These are phyloP conservation scores for Annulohypoxylon bovei DNA, from an alignment of 495 filamentous ascomycete genomes.

Conservation along the genomic window DNA sequence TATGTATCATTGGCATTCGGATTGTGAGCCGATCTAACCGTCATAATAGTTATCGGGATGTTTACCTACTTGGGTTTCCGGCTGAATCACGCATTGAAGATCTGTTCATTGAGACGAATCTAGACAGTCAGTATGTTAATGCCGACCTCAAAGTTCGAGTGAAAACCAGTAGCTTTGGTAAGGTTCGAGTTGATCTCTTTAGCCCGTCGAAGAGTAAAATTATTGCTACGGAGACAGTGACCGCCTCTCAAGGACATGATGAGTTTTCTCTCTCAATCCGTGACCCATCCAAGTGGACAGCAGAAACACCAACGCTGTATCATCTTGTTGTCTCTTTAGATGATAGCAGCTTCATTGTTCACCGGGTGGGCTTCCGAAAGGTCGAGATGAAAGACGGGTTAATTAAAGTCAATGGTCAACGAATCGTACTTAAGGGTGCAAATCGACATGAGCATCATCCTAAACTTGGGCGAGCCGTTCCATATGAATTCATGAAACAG, in stretches of 20 bases:
- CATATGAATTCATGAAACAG: conserved; percentile 62
- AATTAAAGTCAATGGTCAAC: conserved; percentile 66
- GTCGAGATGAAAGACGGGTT: conserved; percentile 67
- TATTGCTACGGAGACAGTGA: conserved; percentile 29
- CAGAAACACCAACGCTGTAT: conserved; percentile 71
- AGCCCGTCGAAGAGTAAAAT: conserved; percentile 38
- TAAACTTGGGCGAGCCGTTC: conserved; percentile 66
- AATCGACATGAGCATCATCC: conserved; percentile 75
- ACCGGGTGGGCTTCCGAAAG: conserved; percentile 66
- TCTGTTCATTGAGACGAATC: conserved; percentile 62
- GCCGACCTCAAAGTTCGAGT: conserved; percentile 62
- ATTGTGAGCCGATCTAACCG: neutral
- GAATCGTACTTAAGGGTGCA: conserved; percentile 67
- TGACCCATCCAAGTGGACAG: conserved; percentile 70
- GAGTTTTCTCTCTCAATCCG: conserved; percentile 54
- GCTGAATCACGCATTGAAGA: conserved; percentile 64
- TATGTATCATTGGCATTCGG: neutral
- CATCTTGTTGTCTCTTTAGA: conserved; percentile 53
- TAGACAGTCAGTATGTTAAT: conserved; percentile 65
- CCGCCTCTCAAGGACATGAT: conserved; percentile 10
- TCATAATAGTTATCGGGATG: conserved; percentile 64
- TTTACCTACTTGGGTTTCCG: conserved; percentile 67
- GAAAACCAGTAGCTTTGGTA: conserved; percentile 43
- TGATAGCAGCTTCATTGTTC: conserved; percentile 51
- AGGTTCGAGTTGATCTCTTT: conserved; percentile 50